A percentile compares a stretch with the other conserved stretches of the same genome.
Evolutionary conservation across 495 filamentous ascomycete genomes (phyloP).

Genomic region (Aspergillus steynii): DNA sequence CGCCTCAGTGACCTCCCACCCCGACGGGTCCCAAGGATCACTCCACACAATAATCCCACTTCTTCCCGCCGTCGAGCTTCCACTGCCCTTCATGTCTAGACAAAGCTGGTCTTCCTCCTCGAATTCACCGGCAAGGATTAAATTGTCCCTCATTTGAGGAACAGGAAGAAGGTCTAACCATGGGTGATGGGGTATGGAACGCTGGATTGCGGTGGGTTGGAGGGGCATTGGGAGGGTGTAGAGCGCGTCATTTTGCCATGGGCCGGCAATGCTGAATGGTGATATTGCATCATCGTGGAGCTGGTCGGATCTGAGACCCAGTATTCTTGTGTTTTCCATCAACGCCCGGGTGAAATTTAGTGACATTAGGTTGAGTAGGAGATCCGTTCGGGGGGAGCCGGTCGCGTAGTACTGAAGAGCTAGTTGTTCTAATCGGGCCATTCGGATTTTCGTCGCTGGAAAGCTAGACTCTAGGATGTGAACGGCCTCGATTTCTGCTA

Average conservation of each 20-base stretch:
- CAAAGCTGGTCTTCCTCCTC: conserved; percentile 46
- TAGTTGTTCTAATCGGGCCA: conserved; percentile 13
- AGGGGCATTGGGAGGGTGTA: conserved; percentile 26
- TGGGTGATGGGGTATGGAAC: conserved; percentile 35
- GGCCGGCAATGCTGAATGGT: conserved; percentile 18
- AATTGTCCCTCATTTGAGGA: conserved; percentile 35
- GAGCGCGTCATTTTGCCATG: neutral
- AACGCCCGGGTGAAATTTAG: conserved; percentile 31
- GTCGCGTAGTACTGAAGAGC: conserved; percentile 9
- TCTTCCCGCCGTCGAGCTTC: conserved; percentile 14
- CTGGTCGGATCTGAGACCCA: conserved; percentile 19
- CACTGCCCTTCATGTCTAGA: conserved; percentile 33
- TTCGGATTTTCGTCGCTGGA: neutral
- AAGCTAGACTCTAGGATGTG: conserved; percentile 7
- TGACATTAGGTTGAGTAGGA: conserved; percentile 29
- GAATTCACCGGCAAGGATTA: conserved; percentile 36
- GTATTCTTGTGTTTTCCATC: conserved; percentile 20
- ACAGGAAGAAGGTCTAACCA: conserved; percentile 44
- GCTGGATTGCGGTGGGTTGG: conserved; percentile 38
- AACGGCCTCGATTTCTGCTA: conserved; percentile 4
- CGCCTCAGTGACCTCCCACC: conserved; percentile 45
- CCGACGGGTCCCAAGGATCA: conserved; percentile 39
- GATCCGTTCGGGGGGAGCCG: conserved; percentile 29
- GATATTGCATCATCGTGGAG: conserved; percentile 30
- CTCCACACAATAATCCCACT: conserved; percentile 45